phyloP scores from a whole-genome alignment of 768 basidiomycete species.

The Naganishia kalamii region DNA sequence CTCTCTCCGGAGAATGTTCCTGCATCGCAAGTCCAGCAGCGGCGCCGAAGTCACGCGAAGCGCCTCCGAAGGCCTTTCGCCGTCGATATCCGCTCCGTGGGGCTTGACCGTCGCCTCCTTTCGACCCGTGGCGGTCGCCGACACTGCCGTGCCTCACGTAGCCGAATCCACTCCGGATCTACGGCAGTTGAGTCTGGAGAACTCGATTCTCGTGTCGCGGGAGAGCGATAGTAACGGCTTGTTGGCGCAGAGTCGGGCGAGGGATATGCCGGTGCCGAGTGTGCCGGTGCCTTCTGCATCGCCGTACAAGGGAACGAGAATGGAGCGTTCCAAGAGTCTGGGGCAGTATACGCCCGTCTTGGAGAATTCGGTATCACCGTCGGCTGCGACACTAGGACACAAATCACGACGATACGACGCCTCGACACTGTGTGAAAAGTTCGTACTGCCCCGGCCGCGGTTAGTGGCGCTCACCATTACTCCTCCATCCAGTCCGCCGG shows the following conservation, averaged over 20 bases:
- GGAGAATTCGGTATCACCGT: background rate
- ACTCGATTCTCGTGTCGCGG: background rate
- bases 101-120: conserved; percentile 16
- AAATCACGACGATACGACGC: conserved; percentile 16
- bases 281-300: background rate
- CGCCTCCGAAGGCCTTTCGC: background rate
- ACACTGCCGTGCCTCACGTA: background rate
- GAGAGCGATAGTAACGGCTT: conserved; percentile 13
- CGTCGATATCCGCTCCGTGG: conserved; percentile 14
- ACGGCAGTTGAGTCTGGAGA: conserved; percentile 2
- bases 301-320: background rate
- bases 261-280: conserved; percentile 7
- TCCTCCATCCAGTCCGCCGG: conserved; percentile 17
- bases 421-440: conserved; percentile 15
- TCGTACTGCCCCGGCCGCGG: conserved; percentile 21
- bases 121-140: conserved; percentile 5
- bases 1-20: conserved; percentile 1
- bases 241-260: conserved; percentile 2
- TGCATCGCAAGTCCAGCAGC: background rate
- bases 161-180: background rate
- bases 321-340: background rate
- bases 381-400: background rate
- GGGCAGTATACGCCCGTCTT: background rate
- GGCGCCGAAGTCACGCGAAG: background rate
- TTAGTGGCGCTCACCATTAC: conserved; percentile 22